Evolutionary conservation across 306 rosid species (phyloP).

Genomic region (Gillenia trifoliata): DNA sequence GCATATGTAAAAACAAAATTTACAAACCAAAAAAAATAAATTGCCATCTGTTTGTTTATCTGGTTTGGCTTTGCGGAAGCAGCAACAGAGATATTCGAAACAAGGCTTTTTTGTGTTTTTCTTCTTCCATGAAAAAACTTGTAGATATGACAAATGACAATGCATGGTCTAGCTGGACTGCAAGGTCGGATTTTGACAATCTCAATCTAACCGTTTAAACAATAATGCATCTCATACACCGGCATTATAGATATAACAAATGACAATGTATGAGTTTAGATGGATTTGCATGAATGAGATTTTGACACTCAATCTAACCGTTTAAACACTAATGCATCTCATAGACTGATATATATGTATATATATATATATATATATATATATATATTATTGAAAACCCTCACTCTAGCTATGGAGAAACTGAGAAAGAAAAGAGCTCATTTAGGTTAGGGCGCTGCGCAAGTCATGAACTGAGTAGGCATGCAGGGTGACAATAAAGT

Average conservation of each 20-base stretch:
- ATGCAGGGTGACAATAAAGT: background rate
- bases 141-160: background rate
- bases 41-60: background rate
- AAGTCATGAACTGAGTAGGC: background rate
- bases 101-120: background rate
- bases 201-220: background rate
- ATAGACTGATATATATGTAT: too few relatives aligned
- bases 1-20: background rate
- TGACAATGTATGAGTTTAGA: background rate
- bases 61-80: background rate
- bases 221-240: background rate
- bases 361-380: too few relatives aligned
- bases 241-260: background rate
- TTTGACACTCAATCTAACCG: too few relatives aligned
- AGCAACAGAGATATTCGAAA: background rate
- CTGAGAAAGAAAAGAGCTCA: background rate
- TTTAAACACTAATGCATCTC: too few relatives aligned
- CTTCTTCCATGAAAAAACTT: background rate
- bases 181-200: background rate
- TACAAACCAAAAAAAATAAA: background rate
- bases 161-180: too few relatives aligned
- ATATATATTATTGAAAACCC: too few relatives aligned
- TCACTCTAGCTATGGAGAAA: background rate
- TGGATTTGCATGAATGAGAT: background rate
- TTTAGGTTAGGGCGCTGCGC: background rate